Conservation (phyloP, 1,284 basidiomycete species). For the Ustilago trichophora region DNA sequence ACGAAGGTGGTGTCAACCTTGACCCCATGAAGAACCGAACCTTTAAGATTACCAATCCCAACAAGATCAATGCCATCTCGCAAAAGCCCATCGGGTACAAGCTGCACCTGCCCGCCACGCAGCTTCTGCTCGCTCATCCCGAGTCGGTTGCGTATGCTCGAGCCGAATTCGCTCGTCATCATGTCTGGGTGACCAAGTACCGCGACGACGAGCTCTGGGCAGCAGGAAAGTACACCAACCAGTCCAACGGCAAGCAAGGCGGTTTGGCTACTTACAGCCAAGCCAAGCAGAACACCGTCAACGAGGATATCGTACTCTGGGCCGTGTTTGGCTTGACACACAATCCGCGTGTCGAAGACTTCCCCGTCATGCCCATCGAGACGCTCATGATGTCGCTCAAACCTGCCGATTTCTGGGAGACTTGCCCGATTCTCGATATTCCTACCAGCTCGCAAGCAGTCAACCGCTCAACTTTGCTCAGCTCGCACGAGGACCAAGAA, state of each 20-base stretch:
- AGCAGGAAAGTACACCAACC: slow-evolving; percentile 83
- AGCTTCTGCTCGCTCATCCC: slow-evolving; percentile 74
- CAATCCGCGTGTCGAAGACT: slow-evolving; percentile 85
- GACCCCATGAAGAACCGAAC: slow-evolving; percentile 29
- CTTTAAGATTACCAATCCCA: slow-evolving; percentile 68
- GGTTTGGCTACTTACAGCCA: slow-evolving; percentile 80
- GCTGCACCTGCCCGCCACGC: slow-evolving; percentile 73
- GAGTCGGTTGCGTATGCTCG: slow-evolving; percentile 81
- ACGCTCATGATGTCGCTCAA: slow-evolving; percentile 80
- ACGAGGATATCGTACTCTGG: slow-evolving; percentile 75
- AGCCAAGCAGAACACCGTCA: slow-evolving; percentile 64
- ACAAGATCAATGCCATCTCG: slow-evolving; percentile 65
- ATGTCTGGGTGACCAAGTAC: slow-evolving; percentile 75
- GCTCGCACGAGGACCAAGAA: neutral
- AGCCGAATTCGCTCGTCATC: slow-evolving; percentile 79
- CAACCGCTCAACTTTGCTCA: slow-evolving; percentile 16
- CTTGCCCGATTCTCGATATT: slow-evolving; percentile 86
- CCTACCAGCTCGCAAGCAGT: slow-evolving; percentile 73
- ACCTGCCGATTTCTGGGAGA: slow-evolving; percentile 83
- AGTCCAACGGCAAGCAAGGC: slow-evolving; percentile 70
- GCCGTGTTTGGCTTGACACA: slow-evolving; percentile 83
- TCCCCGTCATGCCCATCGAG: slow-evolving; percentile 85
- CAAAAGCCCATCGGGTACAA: slow-evolving; percentile 79
- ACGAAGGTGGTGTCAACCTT: slow-evolving; percentile 46
- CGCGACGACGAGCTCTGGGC: slow-evolving; percentile 82